Evolutionary conservation across 2,329 filamentous ascomycete genomes (phyloP).

Genomic region (Penicillium sp.): DNA sequence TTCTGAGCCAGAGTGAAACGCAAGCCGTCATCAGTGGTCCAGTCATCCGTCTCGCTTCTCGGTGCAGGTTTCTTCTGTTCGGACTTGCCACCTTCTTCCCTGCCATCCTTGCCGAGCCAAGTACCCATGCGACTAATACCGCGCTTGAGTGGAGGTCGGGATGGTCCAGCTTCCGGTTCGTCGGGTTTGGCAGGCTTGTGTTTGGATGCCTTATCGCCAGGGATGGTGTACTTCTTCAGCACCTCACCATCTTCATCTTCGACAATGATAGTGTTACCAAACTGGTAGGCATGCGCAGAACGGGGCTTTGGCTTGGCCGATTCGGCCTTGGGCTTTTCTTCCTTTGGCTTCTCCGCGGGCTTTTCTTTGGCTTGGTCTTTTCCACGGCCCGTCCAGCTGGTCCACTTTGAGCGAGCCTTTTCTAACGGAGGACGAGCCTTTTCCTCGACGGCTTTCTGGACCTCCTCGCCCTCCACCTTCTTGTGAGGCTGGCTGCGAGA

Average conservation of each 20-base stretch:
- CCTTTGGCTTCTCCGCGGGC: slow-evolving; percentile 24
- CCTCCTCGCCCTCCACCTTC: slow-evolving; percentile 43
- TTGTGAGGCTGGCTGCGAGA: slow-evolving; percentile 43
- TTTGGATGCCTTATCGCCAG: slow-evolving; percentile 32
- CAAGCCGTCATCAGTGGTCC: slow-evolving; percentile 48
- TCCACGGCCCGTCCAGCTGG: slow-evolving; percentile 41
- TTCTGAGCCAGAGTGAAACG: slow-evolving; percentile 57
- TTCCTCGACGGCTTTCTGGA: slow-evolving; percentile 36
- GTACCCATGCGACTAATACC: slow-evolving; percentile 57
- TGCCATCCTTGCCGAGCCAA: slow-evolving; percentile 47
- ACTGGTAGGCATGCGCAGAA: slow-evolving; percentile 62
- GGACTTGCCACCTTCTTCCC: slow-evolving; percentile 31
- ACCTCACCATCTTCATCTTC: slow-evolving; percentile 65
- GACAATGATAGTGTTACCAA: slow-evolving; percentile 65
- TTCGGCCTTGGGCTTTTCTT: slow-evolving; percentile 19
- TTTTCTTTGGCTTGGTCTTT: slow-evolving; percentile 27
- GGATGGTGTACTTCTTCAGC: slow-evolving; percentile 63
- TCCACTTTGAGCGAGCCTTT: slow-evolving; percentile 46
- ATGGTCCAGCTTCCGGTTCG: slow-evolving; percentile 14
- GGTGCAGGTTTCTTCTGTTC: slow-evolving; percentile 22
- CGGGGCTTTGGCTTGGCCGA: slow-evolving; percentile 34
- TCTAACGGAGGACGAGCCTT: slow-evolving; percentile 32
- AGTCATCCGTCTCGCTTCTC: slow-evolving; percentile 27
- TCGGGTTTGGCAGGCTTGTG: slow-evolving; percentile 11
- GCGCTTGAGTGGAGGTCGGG: slow-evolving; percentile 44